Evolutionary conservation across 2,329 filamentous ascomycete genomes (phyloP), one percentile per base, ranked within the genome.

Genomic region (Epichloe glyceriae): DNA sequence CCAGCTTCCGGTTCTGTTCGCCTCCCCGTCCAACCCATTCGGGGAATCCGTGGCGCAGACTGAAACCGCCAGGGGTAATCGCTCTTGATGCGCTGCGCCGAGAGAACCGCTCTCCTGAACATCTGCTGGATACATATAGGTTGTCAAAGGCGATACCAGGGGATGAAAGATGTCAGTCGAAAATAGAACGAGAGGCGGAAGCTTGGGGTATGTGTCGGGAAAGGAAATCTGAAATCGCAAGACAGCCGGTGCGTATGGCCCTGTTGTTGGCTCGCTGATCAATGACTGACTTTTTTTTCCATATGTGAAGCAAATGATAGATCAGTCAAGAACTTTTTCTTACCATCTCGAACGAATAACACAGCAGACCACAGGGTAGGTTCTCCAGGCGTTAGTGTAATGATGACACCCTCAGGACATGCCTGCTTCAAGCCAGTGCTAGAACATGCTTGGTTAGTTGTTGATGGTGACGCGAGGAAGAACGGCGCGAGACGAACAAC

Each of bases 131-230:
- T 95, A 94, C 63, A 88, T 93, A 68, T 95, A 94, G 3, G 88
- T 95, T n/a, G 89, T 95, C 54, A 94, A 75, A 38, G 93, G 90
- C 7, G 90, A 89, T 57, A 97, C 83, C 41, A 98, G 75, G 17
- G 91, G 91, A 65, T 98, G 91, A 66, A 97, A 98, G 58, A 97
- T 85, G 64, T 97, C 91, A 58, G 88, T 94, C 44, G 82, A 79
- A 67, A 98, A 95, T 50, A 85, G 91, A 57, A 98, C 80, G 17
- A 90, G 74, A 10, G 93, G 93, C 47, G 91, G 87, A 19, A 87
- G 70, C 48, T 75, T 70, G 12, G 91, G 91, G 64, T 94, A 96
- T 39, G 78, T 76, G 54, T 85, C 75, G 37, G 90, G 87, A 61
- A 97, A 97, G 22, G 83, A 84, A 56, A 97, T 85, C 58, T 93